phyloP scores from a whole-genome alignment of 2,329 filamentous ascomycete species.

The Amesomyces nigricolor region DNA sequence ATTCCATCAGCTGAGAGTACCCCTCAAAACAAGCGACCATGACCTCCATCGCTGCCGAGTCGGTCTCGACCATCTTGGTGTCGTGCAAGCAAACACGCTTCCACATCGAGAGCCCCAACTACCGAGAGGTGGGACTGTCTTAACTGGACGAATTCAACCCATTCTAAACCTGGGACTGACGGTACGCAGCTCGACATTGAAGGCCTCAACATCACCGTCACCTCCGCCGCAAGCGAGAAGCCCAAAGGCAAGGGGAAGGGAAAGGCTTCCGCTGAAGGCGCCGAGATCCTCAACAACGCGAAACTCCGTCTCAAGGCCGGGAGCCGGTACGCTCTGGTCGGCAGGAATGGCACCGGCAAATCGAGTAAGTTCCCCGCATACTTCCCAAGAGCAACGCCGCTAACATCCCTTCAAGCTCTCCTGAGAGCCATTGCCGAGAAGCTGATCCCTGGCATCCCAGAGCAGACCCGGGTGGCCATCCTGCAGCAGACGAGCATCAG shows the following conservation, averaged over 20 bases:
- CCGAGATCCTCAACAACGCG: conserved; percentile 67
- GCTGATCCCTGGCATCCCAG: conserved; percentile 69
- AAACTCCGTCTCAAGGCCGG: conserved; percentile 67
- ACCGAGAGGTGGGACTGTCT: conserved; percentile 44
- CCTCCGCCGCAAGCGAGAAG: conserved; percentile 31
- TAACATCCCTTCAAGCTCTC: conserved; percentile 48
- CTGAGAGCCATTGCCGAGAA: conserved; percentile 71
- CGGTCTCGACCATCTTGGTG: conserved; percentile 51
- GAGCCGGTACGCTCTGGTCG: conserved; percentile 70
- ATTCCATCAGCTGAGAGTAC: not conserved
- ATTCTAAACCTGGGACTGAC: conserved; percentile 50
- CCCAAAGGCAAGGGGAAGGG: conserved; percentile 36
- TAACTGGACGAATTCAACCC: conserved; percentile 38
- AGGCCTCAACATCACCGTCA: conserved; percentile 64
- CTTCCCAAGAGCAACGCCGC: no score
- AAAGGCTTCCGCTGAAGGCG: conserved; percentile 44
- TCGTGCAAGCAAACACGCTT: conserved; percentile 65
- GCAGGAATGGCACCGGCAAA: conserved; percentile 77
- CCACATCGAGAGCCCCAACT: conserved; percentile 51
- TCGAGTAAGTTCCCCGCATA: conserved; percentile 51
- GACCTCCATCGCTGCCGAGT: conserved; percentile 41
- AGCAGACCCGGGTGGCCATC: conserved; percentile 59
- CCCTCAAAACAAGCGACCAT: conserved; percentile 12
- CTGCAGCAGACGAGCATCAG: conserved; percentile 59
- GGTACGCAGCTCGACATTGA: conserved; percentile 58